Evolutionary conservation across 2,329 filamentous ascomycete genomes (phyloP), one percentile per base, ranked within the genome.

Genomic region (Epichloe sibirici): DNA sequence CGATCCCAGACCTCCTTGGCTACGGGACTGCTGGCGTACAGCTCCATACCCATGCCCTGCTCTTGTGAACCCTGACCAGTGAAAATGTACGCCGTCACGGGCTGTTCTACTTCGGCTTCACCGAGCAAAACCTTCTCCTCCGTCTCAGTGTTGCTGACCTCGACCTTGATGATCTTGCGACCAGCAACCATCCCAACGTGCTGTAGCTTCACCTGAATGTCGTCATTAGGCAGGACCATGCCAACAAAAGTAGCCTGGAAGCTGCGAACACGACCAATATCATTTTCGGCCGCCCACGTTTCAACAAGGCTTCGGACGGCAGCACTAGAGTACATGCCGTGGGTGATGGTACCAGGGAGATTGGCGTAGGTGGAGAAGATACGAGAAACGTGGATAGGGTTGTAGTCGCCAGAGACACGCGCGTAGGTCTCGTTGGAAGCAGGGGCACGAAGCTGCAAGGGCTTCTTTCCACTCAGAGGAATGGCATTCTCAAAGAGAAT

Each of bases 31-130:
- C 85, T 95, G 63, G 79, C 86, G 69, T 98, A 98, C 49, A 98
- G 78, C 65, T 97, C 93, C 93, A 98, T 98, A 71, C 93, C 93
- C 93, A 98, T 98, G 57, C 93, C 93, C 70, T 98, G 93, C 71
- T 98, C 93, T 70, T 98, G 94, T 49, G 90, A 96, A 62, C 93
- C 93, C 71, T 98, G 93, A 52, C 93, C 93, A 57, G 94, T 98
- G 71, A 98, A 98, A 61, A 98, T 89, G 64, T 98, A 98, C 5
- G 93, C 85, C 2, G 91, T 95, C 37, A 93, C 89, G 7, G 94
- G 94, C 68, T 98, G 93, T 71, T 98, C 93, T 54, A 98, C 89
- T 71, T 98, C 93, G 28, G 93, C 93, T 72, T 97, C 91, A 65
- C 89, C 93, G 49, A 95, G 75, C 4, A 98, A 77, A 12, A 98